Evolutionary conservation across 345 rosid species (phyloP).

Genomic region (Ceriops decandra): DNA sequence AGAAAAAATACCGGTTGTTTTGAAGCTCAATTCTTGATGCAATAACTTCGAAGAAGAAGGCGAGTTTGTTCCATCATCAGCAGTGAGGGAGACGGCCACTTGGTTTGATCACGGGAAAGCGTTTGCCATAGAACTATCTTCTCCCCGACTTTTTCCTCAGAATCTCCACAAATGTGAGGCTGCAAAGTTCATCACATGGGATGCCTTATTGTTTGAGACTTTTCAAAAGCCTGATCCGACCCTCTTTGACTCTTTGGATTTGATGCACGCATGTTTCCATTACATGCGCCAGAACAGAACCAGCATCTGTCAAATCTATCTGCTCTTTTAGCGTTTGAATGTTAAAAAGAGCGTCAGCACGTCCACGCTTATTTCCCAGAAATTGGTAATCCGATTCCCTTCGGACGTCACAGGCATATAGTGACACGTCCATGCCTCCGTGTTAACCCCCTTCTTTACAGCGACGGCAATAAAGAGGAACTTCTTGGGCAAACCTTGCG

Average conservation of each 20-base stretch:
- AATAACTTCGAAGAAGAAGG: not conserved
- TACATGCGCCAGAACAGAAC: too few relatives aligned
- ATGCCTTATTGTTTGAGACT: slow-evolving; percentile 16
- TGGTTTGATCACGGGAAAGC: not conserved
- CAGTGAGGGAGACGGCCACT: not conserved
- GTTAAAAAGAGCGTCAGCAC: too few relatives aligned
- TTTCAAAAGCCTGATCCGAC: slow-evolving; percentile 2
- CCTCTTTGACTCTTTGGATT: slow-evolving; percentile 18
- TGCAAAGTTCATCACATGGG: not conserved
- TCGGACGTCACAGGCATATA: not conserved
- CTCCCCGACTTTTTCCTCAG: not conserved
- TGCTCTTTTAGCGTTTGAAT: too few relatives aligned
- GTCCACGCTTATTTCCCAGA: not conserved
- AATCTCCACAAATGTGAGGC: slow-evolving; percentile 8
- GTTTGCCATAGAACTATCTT: not conserved
- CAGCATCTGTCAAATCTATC: too few relatives aligned
- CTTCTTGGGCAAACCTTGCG: too few relatives aligned
- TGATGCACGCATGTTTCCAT: not conserved
- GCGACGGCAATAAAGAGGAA: not conserved
- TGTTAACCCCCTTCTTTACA: not conserved
- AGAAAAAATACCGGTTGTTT: not conserved
- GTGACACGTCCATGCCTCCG: not conserved
- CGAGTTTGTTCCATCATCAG: not conserved
- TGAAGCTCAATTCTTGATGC: not conserved
- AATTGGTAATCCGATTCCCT: not conserved